phyloP scores from a whole-genome alignment of 352 stramenopile genomes.

The Pythium vanterpoolii region DNA sequence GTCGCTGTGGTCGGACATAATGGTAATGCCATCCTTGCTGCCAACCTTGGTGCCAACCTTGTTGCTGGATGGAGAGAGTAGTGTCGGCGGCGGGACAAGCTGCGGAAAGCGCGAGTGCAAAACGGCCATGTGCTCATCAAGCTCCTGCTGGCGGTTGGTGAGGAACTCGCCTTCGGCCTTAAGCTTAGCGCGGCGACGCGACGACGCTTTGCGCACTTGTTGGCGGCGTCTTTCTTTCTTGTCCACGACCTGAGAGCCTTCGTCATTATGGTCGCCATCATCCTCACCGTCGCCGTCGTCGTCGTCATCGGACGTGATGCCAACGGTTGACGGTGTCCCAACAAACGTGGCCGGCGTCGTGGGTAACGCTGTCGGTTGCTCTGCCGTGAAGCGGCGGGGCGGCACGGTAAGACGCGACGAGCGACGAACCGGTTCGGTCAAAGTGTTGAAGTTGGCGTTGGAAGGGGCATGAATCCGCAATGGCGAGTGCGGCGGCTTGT shows the following conservation, averaged over 20 bases:
- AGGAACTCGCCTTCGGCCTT: constrained; percentile 7
- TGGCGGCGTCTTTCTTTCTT: constrained; percentile 9
- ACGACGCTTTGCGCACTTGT: constrained; percentile 9
- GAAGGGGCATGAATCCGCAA: background rate
- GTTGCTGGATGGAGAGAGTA: too few species aligned
- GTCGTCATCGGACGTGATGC: background rate
- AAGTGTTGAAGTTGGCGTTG: background rate
- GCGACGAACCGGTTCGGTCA: background rate
- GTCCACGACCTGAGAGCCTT: background rate
- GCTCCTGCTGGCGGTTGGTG: background rate
- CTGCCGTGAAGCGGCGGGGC: background rate
- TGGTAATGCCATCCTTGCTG: too few species aligned
- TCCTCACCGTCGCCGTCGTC: background rate
- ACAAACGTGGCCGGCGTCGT: background rate
- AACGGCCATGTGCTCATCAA: constrained; percentile 1
- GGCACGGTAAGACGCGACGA: constrained; percentile 4
- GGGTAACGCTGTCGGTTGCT: background rate
- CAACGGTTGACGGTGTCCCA: background rate
- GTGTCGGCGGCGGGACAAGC: background rate
- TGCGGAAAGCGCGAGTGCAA: background rate
- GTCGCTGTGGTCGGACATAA: too few species aligned
- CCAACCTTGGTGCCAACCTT: too few species aligned
- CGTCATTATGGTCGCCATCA: background rate
- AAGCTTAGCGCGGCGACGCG: constrained; percentile 8
- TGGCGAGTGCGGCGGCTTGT: background rate